Evolutionary conservation across 2,329 filamentous ascomycete species (phyloP), one percentile per base, ranked within the genome.

Genomic region (Colletotrichum orbiculare): DNA sequence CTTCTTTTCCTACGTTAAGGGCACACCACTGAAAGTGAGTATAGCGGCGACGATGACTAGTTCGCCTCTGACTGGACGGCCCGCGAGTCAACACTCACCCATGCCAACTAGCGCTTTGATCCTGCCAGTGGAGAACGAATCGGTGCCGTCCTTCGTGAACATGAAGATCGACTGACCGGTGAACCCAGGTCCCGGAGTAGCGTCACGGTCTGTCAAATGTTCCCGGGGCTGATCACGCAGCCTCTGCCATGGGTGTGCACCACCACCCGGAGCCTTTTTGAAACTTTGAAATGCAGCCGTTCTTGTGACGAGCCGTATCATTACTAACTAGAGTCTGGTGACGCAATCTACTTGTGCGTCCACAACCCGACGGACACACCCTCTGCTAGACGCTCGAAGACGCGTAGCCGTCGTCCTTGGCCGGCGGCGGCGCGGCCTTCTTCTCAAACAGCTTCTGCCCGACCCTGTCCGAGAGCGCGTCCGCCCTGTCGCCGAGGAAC

Each of bases 1-100:
- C 25, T 25, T 25, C 25, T 25, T 25, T 25, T 25, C 25, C 4
- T 25, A 25, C 25, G 25, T 25, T 4, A 4, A 25, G 4, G 4
- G 25, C 3, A 25, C 25, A 25, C 4, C 25, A 25, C 25, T 25
- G 25, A 5, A 25, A 25, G 25, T 25, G 25, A 25, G 25, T 25
- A 25, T 25, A 87, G 88, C 7, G 91, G 90, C 10, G 90, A 92
- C 63, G 94, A 97, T 73, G 94, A 97, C 74, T 93, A 91, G 73
- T 97, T 97, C 78, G 94, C 91, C 13, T 89, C 88, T 3, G 91
- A 96, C 73, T 96, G n/a, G 75, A 80, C 0, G 78, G 83, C 38
- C 81, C 85, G 38, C 80, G 82, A 12, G 25, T 74, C 74, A 9
- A 90, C 89, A 12, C 97, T 95, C 83, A 85, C 88, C 2, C 79